A percentile compares a stretch with the other conserved stretches of the same genome.
phyloP scores from a whole-genome alignment of 1,284 basidiomycete genomes.

The Papiliotrema laurentii region DNA sequence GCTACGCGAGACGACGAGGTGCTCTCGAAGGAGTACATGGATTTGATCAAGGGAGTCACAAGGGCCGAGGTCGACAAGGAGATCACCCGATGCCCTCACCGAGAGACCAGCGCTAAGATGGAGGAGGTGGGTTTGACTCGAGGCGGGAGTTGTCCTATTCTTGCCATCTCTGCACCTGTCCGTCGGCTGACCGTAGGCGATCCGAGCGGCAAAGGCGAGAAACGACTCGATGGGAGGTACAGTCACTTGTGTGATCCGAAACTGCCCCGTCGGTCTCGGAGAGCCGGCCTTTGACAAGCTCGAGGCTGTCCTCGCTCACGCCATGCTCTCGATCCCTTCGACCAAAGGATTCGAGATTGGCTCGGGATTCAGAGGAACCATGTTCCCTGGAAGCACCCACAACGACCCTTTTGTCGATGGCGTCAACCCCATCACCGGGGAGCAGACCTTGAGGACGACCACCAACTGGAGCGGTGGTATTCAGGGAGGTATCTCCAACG shows the following conservation, averaged over 20 bases:
- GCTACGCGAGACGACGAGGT: conserved; percentile 70
- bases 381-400: conserved; percentile 86
- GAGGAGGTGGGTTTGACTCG: conserved; percentile 58
- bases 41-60: conserved; percentile 74
- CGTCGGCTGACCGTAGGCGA: conserved; percentile 59
- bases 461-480: conserved; percentile 98
- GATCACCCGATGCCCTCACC: conserved; percentile 85
- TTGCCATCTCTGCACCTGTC: too few relatives aligned
- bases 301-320: conserved; percentile 92
- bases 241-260: conserved; percentile 91
- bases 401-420: conserved; percentile 83
- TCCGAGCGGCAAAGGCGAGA: conserved; percentile 84
- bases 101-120: conserved; percentile 83
- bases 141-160: not conserved
- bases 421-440: conserved; percentile 55
- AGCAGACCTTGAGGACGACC: conserved; percentile 63
- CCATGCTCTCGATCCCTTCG: conserved; percentile 97
- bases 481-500: conserved; percentile 97
- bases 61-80: conserved; percentile 85
- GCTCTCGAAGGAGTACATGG: conserved; percentile 74
- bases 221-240: conserved; percentile 96
- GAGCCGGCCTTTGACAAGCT: conserved; percentile 99
- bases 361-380: conserved; percentile 93
- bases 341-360: conserved; percentile 99
- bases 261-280: conserved; percentile 83